phyloP scores from a whole-genome alignment of 73 alveolate genomes.

The Tetrahymena elliotti region DNA sequence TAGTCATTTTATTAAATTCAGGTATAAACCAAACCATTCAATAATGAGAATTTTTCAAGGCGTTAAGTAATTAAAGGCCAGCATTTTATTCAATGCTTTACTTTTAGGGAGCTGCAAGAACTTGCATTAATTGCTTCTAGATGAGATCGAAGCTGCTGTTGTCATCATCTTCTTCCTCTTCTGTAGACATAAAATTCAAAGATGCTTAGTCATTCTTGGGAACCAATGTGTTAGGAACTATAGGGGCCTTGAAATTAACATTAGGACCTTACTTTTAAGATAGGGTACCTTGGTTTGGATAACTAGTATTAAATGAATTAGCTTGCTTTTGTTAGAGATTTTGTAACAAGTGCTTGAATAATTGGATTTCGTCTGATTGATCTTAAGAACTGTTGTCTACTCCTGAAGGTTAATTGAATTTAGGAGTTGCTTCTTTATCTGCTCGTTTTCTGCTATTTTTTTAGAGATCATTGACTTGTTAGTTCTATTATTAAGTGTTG shows the following conservation, averaged over 20 bases:
- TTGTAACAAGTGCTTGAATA: background rate
- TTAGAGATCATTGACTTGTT: background rate
- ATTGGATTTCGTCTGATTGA: background rate
- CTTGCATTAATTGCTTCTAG: background rate
- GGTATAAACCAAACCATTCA: background rate
- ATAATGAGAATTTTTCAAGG: background rate
- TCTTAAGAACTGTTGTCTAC: background rate
- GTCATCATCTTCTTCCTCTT: background rate
- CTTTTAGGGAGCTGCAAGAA: background rate
- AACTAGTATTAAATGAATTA: background rate
- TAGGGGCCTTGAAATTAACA: background rate
- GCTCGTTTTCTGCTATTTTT: background rate
- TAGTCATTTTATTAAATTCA: background rate
- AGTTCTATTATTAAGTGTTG: background rate
- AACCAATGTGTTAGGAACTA: background rate
- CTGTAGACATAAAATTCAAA: background rate
- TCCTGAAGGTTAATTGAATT: background rate
- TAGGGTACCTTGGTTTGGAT: background rate
- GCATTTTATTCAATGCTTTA: background rate
- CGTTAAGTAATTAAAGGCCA: background rate
- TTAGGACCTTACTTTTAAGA: background rate
- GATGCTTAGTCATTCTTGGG: background rate
- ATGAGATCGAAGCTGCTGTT: background rate
- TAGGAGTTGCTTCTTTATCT: background rate
- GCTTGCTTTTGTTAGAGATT: background rate